These are phyloP conservation scores for Echinosophora koreensis DNA, from an alignment of 306 rosid species.

Conservation along the genomic window DNA sequence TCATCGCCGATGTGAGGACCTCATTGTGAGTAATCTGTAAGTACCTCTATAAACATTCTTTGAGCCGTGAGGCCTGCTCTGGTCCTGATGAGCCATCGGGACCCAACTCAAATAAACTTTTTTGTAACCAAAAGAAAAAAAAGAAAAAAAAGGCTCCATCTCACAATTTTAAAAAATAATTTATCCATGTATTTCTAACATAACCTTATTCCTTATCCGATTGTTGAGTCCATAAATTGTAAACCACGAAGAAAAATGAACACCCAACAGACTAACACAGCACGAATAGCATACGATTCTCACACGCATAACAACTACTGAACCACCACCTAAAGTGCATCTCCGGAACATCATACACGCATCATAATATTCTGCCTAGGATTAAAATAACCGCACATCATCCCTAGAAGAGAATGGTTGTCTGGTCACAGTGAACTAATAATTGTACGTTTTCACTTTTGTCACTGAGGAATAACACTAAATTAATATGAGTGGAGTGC, in stretches of 20 bases:
- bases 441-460: neutral
- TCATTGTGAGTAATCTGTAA: too few species aligned
- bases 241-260: neutral
- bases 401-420: neutral
- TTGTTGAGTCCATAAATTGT: neutral
- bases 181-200: neutral
- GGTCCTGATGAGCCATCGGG: too few species aligned
- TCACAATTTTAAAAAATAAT: too few species aligned
- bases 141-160: too few species aligned
- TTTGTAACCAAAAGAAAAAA: too few species aligned
- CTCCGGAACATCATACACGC: neutral
- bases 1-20: too few species aligned
- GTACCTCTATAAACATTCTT: too few species aligned
- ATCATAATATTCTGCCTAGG: constrained; percentile 7
- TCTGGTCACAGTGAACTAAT: neutral
- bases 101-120: too few species aligned
- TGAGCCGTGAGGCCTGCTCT: too few species aligned
- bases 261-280: neutral
- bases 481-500: neutral
- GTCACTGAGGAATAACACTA: neutral
- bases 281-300: constrained; percentile 37
- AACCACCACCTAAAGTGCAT: constrained; percentile 33
- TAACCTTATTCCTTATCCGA: constrained; percentile 41
- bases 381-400: neutral
- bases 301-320: constrained; percentile 10